Evolutionary conservation across 345 rosid genomes (phyloP).

Genomic region (Rhodamnia argentea): DNA sequence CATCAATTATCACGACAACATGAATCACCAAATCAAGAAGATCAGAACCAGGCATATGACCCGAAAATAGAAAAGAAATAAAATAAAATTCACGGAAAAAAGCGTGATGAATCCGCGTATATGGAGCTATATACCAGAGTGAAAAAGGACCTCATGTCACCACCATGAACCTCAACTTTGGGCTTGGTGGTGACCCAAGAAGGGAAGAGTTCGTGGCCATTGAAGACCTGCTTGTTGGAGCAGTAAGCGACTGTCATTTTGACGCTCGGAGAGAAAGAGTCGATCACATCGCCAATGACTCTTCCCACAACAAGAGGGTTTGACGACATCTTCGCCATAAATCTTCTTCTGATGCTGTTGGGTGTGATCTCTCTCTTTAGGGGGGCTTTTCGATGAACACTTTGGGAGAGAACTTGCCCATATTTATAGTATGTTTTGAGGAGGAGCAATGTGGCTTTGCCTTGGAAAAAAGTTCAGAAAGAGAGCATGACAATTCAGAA

Average conservation of each 20-base stretch:
- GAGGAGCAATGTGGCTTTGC: neutral
- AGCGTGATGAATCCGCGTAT: neutral
- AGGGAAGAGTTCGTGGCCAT: slow-evolving; percentile 78
- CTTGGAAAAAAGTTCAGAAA: neutral
- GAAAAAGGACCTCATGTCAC: slow-evolving; percentile 63
- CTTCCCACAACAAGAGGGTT: slow-evolving; percentile 59
- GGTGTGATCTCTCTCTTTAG: neutral
- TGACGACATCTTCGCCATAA: slow-evolving; percentile 31
- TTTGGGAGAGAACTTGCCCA: neutral
- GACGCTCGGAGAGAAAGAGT: slow-evolving; percentile 48
- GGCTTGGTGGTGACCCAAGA: slow-evolving; percentile 42
- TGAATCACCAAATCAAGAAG: neutral
- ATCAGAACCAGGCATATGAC: neutral
- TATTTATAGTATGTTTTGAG: neutral
- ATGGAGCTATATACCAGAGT: slow-evolving; percentile 34
- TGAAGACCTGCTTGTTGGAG: slow-evolving; percentile 54
- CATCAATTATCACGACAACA: neutral
- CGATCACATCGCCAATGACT: slow-evolving; percentile 79
- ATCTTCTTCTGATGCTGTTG: neutral
- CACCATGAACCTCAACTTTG: slow-evolving; percentile 65
- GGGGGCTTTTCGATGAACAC: neutral
- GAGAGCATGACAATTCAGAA: neutral
- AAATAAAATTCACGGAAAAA: neutral
- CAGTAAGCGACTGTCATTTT: slow-evolving; percentile 54
- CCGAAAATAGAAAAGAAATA: neutral